Conservation (phyloP, 106 monocot species). For the Dioscorea zingiberensis region DNA sequence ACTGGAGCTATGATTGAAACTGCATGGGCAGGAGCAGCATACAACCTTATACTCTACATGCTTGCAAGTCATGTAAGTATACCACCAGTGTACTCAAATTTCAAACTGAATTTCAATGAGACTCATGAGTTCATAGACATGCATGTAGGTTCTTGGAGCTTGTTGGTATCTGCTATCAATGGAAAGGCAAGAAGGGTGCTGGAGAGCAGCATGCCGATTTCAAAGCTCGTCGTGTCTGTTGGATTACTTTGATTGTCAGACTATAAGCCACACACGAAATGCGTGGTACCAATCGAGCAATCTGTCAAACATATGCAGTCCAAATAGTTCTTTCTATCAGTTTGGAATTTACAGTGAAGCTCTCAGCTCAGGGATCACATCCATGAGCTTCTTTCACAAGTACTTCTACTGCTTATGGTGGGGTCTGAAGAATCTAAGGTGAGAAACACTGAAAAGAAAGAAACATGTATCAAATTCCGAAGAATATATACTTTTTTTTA, state of each 20-base stretch:
- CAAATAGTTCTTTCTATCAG: slow-evolving; percentile 39
- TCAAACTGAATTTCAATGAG: not conserved
- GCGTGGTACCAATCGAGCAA: slow-evolving; percentile 60
- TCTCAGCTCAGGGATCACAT: slow-evolving; percentile 20
- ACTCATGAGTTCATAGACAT: not conserved
- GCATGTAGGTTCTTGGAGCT: slow-evolving; percentile 56
- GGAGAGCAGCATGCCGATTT: slow-evolving; percentile 56
- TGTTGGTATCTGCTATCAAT: slow-evolving; percentile 75
- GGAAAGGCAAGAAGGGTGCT: slow-evolving; percentile 63
- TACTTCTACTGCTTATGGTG: slow-evolving; percentile 73
- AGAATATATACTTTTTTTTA: too few relatives aligned
- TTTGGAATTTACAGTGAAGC: slow-evolving; percentile 81
- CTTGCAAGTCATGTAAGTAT: slow-evolving; percentile 78
- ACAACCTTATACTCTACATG: slow-evolving; percentile 85
- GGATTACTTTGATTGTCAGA: slow-evolving; percentile 43
- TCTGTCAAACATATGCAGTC: slow-evolving; percentile 35
- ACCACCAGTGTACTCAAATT: too few relatives aligned
- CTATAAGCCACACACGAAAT: slow-evolving; percentile 19
- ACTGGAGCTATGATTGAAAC: slow-evolving; percentile 77
- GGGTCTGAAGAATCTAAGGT: slow-evolving; percentile 67
- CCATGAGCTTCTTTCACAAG: slow-evolving; percentile 37
- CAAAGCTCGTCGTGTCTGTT: slow-evolving; percentile 37
- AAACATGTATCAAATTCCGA: too few relatives aligned
- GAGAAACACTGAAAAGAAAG: not conserved
- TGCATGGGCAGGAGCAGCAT: slow-evolving; percentile 86